Evolutionary conservation across 2,329 filamentous ascomycete genomes (phyloP), one percentile per base, ranked within the genome.

Genomic region (Neofusicoccum cordaticola): DNA sequence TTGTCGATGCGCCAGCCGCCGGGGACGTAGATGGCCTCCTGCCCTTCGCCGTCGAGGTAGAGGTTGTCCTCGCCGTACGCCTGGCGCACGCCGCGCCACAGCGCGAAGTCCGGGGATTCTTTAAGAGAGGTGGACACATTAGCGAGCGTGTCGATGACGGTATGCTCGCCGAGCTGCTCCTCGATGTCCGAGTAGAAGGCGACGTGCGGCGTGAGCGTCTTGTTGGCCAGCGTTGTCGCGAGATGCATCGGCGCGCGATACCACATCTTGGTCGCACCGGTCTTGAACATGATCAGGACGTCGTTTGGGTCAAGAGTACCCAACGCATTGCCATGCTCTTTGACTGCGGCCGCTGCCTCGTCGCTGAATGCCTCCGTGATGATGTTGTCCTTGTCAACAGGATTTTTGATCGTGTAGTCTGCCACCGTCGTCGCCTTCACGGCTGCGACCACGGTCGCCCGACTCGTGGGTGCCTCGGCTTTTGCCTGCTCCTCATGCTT

Each of bases 101-200:
- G 70, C 12, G 81, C 75, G 67, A 85, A 85, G 68, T 85, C 83
- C 13, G 78, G 72, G 62, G 84, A 78, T 37, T 75, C 73, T 42
- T 76, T 70, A 79, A 78, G 75, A 27, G 74, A 71, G 62, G 71
- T 70, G 41, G 71, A 71, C 53, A 85, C 76, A 64, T 80, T 78
- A 51, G 77, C 77, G n/a, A 86, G 78, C 58, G 72, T 71, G 65
- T 77, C 75, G 57, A 79, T 78, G 69, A 86, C 79, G 66, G 84
- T 75, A 77, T 78, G 66, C 81, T 78, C 64, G 81, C 83, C 44
- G 78, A 77, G 64, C 82, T 77, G 75, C 70, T 85, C 84, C 44
- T 83, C 82, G 68, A 82, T 83, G 72, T 88, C 86, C 44, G 85
- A 87, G 74, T 85, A 86, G 69, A 88, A 80, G 35, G 83, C 79